A percentile compares a stretch with the other conserved stretches of the same genome.
Conservation (phyloP, 2,329 filamentous ascomycete genomes). For the Beauveria medogensis region DNA sequence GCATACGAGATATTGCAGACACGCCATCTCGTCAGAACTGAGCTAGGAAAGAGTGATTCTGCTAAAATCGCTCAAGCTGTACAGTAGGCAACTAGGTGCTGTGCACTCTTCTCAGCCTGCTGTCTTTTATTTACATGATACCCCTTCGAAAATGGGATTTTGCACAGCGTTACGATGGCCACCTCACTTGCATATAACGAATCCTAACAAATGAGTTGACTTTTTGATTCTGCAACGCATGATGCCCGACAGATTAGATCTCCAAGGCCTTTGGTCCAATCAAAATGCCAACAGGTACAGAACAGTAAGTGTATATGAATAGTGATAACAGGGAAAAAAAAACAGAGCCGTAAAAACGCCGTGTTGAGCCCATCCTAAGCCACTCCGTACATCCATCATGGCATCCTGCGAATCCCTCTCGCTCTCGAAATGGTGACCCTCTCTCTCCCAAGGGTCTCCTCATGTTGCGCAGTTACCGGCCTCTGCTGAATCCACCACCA, state of each 20-base stretch:
- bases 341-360: slow-evolving; percentile 16
- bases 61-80: neutral
- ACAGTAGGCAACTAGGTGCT: neutral
- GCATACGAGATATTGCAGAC: neutral
- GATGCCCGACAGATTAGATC: neutral
- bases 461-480: slow-evolving; percentile 15
- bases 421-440: neutral
- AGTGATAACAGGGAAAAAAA: slow-evolving; percentile 8
- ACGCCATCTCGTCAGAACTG: neutral
- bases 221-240: neutral
- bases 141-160: slow-evolving; percentile 7
- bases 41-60: neutral
- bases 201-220: neutral
- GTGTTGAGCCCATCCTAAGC: slow-evolving; percentile 5
- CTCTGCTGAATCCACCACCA: slow-evolving; percentile 23
- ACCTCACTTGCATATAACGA: neutral
- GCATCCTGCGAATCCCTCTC: neutral
- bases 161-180: neutral
- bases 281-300: neutral
- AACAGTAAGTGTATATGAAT: slow-evolving; percentile 2
- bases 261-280: neutral
- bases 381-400: slow-evolving; percentile 6
- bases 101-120: neutral
- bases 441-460: neutral
- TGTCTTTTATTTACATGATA: slow-evolving; percentile 4